phyloP scores from a whole-genome alignment of 331 rosid species.

The Erythrophleum ivorense region DNA sequence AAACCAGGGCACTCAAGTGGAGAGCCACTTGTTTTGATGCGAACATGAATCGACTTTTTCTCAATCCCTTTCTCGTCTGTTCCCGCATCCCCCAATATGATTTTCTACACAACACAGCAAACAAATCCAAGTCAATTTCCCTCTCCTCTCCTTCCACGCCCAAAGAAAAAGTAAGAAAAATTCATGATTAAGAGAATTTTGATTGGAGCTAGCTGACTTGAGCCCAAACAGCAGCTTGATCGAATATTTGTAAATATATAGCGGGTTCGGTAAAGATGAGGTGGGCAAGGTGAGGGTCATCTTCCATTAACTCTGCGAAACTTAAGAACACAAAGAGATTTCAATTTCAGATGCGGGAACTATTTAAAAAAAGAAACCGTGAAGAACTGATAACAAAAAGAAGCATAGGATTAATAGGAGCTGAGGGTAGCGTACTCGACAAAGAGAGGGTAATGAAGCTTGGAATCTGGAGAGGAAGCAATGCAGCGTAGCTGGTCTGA shows the following conservation, averaged over 20 bases:
- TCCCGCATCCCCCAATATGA: conserved; percentile 57
- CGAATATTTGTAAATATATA: conserved; percentile 62
- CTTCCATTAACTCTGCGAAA: conserved; percentile 77
- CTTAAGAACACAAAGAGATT: conserved; percentile 36
- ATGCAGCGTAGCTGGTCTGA: conserved; percentile 68
- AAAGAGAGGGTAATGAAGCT: conserved; percentile 75
- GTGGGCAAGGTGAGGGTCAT: conserved; percentile 63
- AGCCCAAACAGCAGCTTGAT: conserved; percentile 80
- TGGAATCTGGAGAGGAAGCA: conserved; percentile 62
- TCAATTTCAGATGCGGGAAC: not conserved
- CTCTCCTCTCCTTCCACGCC: not conserved
- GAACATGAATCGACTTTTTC: conserved; percentile 77
- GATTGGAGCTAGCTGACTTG: conserved; percentile 49
- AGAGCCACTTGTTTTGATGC: conserved; percentile 71
- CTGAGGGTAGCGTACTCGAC: conserved; percentile 49
- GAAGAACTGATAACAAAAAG: not conserved
- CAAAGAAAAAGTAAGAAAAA: not conserved
- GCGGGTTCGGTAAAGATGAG: conserved; percentile 69
- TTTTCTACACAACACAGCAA: conserved; percentile 53
- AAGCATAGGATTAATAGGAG: not conserved
- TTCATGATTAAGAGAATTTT: not conserved
- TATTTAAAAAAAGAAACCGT: not conserved
- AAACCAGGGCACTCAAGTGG: conserved; percentile 83
- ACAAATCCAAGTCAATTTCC: conserved; percentile 32
- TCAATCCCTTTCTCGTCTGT: conserved; percentile 45